A percentile compares a stretch with the other conserved stretches of the same genome.
Conservation (phyloP, 768 basidiomycete genomes). For the Pleurotus eryngii region DNA sequence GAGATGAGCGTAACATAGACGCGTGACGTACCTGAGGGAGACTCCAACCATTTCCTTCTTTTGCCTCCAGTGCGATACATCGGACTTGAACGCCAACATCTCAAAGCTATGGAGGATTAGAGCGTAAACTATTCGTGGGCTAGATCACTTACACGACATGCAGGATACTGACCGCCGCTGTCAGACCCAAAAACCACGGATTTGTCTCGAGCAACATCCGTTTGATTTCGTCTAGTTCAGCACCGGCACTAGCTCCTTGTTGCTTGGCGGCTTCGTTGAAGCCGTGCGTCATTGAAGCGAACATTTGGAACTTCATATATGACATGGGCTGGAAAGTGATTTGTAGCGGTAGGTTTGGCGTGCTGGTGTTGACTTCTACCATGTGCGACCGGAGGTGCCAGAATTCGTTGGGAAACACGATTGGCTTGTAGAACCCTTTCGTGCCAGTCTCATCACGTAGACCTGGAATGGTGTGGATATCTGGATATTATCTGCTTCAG, state of each 20-base stretch:
- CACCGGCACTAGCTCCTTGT: slow-evolving; percentile 54
- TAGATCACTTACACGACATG: slow-evolving; percentile 71
- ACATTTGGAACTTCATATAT: slow-evolving; percentile 84
- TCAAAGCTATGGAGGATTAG: slow-evolving; percentile 60
- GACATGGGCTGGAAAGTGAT: slow-evolving; percentile 85
- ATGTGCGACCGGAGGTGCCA: slow-evolving; percentile 87
- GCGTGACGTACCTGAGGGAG: slow-evolving; percentile 68
- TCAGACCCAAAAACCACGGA: slow-evolving; percentile 83
- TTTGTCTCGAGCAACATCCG: slow-evolving; percentile 88
- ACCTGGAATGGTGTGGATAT: slow-evolving; percentile 58
- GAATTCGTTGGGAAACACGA: slow-evolving; percentile 92
- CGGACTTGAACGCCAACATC: slow-evolving; percentile 93
- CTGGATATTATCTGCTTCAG: slow-evolving; percentile 31
- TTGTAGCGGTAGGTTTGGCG: slow-evolving; percentile 71
- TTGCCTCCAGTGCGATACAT: slow-evolving; percentile 93
- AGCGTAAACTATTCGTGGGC: slow-evolving; percentile 3
- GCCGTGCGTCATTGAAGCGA: slow-evolving; percentile 78
- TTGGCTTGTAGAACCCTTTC: slow-evolving; percentile 77
- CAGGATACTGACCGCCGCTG: slow-evolving; percentile 79
- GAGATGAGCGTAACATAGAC: background rate
- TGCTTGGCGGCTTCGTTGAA: slow-evolving; percentile 85
- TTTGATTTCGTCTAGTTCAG: slow-evolving; percentile 94
- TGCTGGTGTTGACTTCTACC: slow-evolving; percentile 82
- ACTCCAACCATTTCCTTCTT: slow-evolving; percentile 95
- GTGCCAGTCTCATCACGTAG: slow-evolving; percentile 62